Conservation (phyloP, 257 asterid species). For the Plantago ovata region DNA sequence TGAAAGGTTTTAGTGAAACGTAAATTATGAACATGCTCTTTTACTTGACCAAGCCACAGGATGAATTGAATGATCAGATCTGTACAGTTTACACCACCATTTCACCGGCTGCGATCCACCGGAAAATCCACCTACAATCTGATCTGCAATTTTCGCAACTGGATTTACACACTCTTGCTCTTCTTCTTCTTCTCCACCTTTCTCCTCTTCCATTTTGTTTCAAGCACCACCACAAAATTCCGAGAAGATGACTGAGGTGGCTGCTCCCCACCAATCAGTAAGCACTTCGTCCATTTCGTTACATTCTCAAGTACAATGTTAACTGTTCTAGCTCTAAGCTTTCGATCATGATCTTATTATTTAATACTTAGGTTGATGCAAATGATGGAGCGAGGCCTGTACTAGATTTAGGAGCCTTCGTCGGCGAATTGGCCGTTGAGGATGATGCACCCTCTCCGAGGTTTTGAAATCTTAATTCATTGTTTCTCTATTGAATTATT, state of each 20-base stretch:
- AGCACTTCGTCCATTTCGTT: not conserved
- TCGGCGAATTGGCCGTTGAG: conserved; percentile 71
- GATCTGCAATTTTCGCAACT: too few relatives aligned
- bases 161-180: too few relatives aligned
- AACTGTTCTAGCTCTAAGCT: not conserved
- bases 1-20: too few relatives aligned
- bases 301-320: not conserved
- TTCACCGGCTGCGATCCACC: too few relatives aligned
- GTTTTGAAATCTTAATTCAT: conserved; percentile 28
- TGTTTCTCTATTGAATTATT: not conserved
- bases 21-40: too few relatives aligned
- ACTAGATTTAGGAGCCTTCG: conserved; percentile 69
- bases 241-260: conserved; percentile 27
- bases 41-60: too few relatives aligned
- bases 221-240: not conserved
- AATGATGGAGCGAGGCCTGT: conserved; percentile 27
- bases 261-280: conserved; percentile 27
- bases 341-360: not conserved
- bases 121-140: too few relatives aligned
- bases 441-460: conserved; percentile 56
- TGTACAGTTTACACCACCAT: too few relatives aligned
- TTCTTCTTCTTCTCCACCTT: not conserved
- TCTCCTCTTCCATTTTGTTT: not conserved
- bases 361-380: conserved; percentile 30
- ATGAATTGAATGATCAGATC: too few relatives aligned